phyloP scores from a whole-genome alignment of 768 basidiomycete genomes.

The Lactifluus pinguis region DNA sequence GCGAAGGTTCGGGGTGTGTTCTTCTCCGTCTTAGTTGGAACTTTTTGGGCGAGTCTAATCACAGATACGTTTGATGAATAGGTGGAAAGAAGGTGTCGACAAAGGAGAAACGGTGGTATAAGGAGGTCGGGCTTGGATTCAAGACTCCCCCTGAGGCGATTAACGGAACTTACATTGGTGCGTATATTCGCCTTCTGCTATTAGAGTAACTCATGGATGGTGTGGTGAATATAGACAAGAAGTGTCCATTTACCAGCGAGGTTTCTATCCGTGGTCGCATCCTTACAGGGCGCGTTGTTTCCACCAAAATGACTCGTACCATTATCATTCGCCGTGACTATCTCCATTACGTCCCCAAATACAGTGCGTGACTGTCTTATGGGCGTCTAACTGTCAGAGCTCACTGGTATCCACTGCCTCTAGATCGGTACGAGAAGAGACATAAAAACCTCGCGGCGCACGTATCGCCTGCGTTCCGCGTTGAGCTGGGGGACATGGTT shows the following conservation, averaged over 20 bases:
- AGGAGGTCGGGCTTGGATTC: conserved; percentile 95
- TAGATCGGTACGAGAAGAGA: conserved; percentile 96
- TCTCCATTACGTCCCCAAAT: conserved; percentile 97
- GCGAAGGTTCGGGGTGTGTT: conserved; percentile 84
- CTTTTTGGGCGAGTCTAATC: background rate
- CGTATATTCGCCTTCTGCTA: conserved; percentile 26
- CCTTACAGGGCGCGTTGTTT: conserved; percentile 93
- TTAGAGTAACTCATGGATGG: background rate
- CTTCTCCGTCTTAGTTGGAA: background rate
- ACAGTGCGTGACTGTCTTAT: conserved; percentile 52
- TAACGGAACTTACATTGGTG: conserved; percentile 92
- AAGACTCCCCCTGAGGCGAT: conserved; percentile 96
- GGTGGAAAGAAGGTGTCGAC: conserved; percentile 88
- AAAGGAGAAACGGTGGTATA: conserved; percentile 98
- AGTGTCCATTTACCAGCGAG: conserved; percentile 97
- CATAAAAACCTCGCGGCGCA: conserved; percentile 99
- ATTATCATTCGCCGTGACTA: conserved; percentile 93
- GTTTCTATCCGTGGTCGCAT: conserved; percentile 99
- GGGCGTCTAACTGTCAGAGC: background rate
- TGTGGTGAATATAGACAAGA: conserved; percentile 66
- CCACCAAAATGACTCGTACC: conserved; percentile 99
- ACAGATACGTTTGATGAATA: conserved; percentile 22
- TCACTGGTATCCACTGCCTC: background rate
- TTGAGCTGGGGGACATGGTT: conserved; percentile 86
- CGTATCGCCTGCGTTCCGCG: conserved; percentile 98